Conservation (phyloP, 2,329 filamentous ascomycete genomes). For the Tolypocladium album region DNA sequence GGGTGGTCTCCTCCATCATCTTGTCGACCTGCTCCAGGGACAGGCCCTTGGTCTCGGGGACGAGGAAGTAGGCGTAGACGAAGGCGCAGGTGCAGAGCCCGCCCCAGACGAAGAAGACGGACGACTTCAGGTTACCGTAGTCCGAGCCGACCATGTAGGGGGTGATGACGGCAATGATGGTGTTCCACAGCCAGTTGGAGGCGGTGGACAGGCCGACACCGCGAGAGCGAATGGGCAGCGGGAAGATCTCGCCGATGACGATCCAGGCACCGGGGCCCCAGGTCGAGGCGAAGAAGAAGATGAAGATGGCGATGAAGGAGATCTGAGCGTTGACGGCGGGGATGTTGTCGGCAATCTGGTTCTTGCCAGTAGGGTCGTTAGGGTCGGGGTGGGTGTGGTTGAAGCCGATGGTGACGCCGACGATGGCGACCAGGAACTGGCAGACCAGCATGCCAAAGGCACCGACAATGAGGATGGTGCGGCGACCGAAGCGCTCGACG, state of each 20-base stretch:
- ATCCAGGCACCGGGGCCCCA: conserved; percentile 79
- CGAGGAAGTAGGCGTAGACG: conserved; percentile 61
- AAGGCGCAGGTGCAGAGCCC: conserved; percentile 49
- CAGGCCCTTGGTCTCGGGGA: conserved; percentile 66
- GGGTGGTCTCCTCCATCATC: conserved; percentile 81
- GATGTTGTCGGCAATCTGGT: conserved; percentile 41
- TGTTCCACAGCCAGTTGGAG: conserved; percentile 90
- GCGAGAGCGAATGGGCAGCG: conserved; percentile 76
- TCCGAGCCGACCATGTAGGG: conserved; percentile 57
- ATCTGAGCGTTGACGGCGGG: conserved; percentile 60
- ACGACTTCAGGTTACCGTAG: conserved; percentile 54
- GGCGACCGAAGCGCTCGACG: conserved; percentile 73
- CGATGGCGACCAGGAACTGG: conserved; percentile 77
- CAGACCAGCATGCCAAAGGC: conserved; percentile 75
- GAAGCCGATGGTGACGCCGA: conserved; percentile 52
- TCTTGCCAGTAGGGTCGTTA: conserved; percentile 22
- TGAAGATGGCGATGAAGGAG: conserved; percentile 83
- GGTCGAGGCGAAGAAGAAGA: conserved; percentile 84
- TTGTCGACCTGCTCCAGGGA: conserved; percentile 72
- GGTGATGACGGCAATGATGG: conserved; percentile 57
- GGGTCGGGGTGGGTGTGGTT: conserved; percentile 37
- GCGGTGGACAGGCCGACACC: conserved; percentile 81
- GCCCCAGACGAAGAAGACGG: conserved; percentile 70
- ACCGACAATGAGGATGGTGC: conserved; percentile 67
- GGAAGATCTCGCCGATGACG: conserved; percentile 84